Base-by-base conservation (phyloP, 2,329 filamentous ascomycete genomes). In the Botrytis galanthina region DNA sequence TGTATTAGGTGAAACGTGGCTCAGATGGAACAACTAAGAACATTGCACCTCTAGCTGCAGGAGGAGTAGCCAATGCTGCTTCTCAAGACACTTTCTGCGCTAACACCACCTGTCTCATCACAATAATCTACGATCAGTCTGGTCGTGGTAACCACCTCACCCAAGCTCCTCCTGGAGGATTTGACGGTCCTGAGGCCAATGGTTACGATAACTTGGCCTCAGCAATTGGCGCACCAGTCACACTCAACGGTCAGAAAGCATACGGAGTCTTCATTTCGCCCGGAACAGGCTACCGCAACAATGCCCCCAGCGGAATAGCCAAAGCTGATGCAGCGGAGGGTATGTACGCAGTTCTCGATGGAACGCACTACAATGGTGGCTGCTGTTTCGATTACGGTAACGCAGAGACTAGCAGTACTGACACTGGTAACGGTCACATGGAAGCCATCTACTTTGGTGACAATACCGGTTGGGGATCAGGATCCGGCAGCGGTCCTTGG, bases 361-460 rank as follows among this genome's bases (percentile, higher is more conserved):
- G 88, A 0, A 88, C 86, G 0, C 88, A 90, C 77, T 90, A 86
- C 83, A 90, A 89, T 76, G 83, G 80, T 35, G 84, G 74, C 10
- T 90, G 88, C 82, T 90, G 85, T 75, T 88, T 87, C 76, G 86
- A 89, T 80, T 89, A 88, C 68, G 87, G 87, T 64, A 89, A 89
- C 66, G 87, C 86, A 63, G 87, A 89, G 81, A 84, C 83, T 4
- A 88, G 76, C 79, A 86, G 79, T 73, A 75, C 4, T 2, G 87
- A 89, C 74, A 87, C 88, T 0, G 90, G 90, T 4, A 86, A 87
- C 71, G 90, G 88, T 26, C 89, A 91, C 78, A 92, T 92, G 90
- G 90, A 92, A 79, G 88, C 90, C 72, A 88, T 92, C 73, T 92
- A 91, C 84, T 91, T 85, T 77, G 90, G 90, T 1, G 82, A 83